Evolutionary conservation across 495 filamentous ascomycete species (phyloP).

Genomic region (Daldinia childiae): DNA sequence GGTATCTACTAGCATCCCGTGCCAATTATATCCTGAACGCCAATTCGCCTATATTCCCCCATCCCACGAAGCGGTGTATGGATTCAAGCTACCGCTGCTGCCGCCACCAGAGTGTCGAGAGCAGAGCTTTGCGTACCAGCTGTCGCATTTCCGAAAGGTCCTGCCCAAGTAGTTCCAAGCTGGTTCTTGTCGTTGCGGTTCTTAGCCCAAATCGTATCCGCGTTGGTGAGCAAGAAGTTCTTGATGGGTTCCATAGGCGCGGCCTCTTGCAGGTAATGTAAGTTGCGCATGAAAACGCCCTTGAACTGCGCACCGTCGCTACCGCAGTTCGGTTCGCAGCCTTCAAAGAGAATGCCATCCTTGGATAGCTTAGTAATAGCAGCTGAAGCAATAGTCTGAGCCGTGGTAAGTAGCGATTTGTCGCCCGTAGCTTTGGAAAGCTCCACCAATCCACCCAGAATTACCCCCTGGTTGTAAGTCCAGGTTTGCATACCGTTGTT

Average conservation of each 20-base stretch:
- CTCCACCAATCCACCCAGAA: conserved; percentile 77
- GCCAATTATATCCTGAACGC: conserved; percentile 34
- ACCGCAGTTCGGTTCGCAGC: conserved; percentile 71
- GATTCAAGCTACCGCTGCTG: conserved; percentile 53
- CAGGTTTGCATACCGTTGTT: conserved; percentile 72
- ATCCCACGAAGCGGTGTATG: conserved; percentile 10
- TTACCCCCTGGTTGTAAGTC: conserved; percentile 85
- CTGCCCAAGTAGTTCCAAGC: conserved; percentile 68
- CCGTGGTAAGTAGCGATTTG: conserved; percentile 60
- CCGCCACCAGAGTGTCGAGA: conserved; percentile 75
- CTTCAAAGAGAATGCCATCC: conserved; percentile 72
- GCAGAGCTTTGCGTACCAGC: conserved; percentile 73
- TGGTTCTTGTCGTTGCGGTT: conserved; percentile 62
- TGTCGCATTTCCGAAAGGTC: conserved; percentile 58
- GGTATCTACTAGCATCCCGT: conserved; percentile 29
- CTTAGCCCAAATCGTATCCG: conserved; percentile 72
- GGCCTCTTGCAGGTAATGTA: conserved; percentile 64
- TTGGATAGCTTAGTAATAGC: conserved; percentile 64
- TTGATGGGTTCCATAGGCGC: conserved; percentile 61
- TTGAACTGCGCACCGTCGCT: conserved; percentile 77
- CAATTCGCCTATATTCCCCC: conserved; percentile 29
- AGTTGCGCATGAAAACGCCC: conserved; percentile 79
- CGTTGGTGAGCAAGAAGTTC: conserved; percentile 67
- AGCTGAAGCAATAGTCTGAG: conserved; percentile 71
- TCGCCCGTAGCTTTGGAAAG: conserved; percentile 66